Percentiles rank a stretch among this genome's conserved stretches.
These are phyloP conservation scores for Trichoderma afroharzianum DNA, from an alignment of 2,329 filamentous ascomycete species.

Conservation along the genomic window DNA sequence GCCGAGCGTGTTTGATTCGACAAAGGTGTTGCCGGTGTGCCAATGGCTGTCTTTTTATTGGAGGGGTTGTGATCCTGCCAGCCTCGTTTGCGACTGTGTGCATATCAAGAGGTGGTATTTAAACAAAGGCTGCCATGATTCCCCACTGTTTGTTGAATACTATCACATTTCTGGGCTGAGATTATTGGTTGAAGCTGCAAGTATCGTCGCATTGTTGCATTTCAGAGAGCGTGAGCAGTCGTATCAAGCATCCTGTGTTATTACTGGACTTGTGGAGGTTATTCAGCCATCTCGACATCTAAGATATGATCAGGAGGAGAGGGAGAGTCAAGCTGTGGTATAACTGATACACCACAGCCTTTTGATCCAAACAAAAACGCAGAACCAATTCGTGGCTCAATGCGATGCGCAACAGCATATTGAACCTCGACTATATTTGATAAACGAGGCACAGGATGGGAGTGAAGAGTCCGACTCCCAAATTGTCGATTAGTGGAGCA, in stretches of 20 bases:
- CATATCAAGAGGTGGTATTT: background rate
- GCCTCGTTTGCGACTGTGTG: constrained; percentile 26
- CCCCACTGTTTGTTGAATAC: background rate
- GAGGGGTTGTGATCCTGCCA: constrained; percentile 21
- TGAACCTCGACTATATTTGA: too few relatives aligned
- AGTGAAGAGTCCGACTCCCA: too few relatives aligned
- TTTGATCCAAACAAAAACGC: too few relatives aligned
- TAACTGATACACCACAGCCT: too few relatives aligned
- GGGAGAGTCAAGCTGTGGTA: too few relatives aligned
- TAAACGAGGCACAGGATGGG: too few relatives aligned
- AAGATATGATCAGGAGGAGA: too few relatives aligned
- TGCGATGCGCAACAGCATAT: too few relatives aligned
- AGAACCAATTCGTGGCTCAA: too few relatives aligned
- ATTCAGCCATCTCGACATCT: too few relatives aligned
- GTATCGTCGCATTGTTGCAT: background rate
- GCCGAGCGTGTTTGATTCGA: background rate
- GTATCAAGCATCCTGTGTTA: background rate
- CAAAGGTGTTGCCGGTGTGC: background rate
- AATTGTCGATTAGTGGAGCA: too few relatives aligned
- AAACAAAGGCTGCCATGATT: constrained; percentile 21
- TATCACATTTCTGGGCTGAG: background rate
- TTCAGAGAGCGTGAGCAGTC: background rate
- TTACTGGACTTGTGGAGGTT: too few relatives aligned
- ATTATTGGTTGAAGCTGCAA: background rate
- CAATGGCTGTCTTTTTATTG: background rate